A percentile compares a stretch with the other conserved stretches of the same genome.
phyloP scores from a whole-genome alignment of 2,329 filamentous ascomycete species.

The Cryphonectria parasitica region DNA sequence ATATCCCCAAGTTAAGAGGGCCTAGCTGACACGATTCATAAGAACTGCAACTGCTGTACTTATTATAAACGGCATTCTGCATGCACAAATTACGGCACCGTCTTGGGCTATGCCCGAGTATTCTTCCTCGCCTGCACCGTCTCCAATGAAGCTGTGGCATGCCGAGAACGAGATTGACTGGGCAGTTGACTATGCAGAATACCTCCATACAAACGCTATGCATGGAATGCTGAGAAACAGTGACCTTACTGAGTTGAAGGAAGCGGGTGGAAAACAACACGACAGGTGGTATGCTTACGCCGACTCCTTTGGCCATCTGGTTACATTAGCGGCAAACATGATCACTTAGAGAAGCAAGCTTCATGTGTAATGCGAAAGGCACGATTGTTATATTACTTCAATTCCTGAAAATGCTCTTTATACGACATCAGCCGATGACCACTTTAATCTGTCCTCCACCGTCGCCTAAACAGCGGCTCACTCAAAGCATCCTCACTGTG shows the following conservation, averaged over 20 bases:
- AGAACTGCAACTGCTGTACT: slow-evolving; percentile 17
- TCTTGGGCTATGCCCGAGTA: slow-evolving; percentile 19
- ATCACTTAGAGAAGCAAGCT: slow-evolving; percentile 16
- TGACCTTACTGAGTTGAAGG: slow-evolving; percentile 22
- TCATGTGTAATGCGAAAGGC: slow-evolving; percentile 6
- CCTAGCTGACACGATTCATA: slow-evolving; percentile 7
- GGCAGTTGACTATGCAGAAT: slow-evolving; percentile 18
- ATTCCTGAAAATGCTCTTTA: slow-evolving; percentile 1
- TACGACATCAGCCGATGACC: slow-evolving; percentile 4
- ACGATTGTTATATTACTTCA: slow-evolving; percentile 9
- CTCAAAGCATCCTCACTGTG: slow-evolving; percentile 1
- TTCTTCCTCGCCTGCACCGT: slow-evolving; percentile 20
- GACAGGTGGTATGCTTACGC: slow-evolving; percentile 25
- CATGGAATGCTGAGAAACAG: slow-evolving; percentile 24
- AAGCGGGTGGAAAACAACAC: slow-evolving; percentile 16
- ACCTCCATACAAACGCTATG: slow-evolving; percentile 20
- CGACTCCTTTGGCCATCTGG: slow-evolving; percentile 23
- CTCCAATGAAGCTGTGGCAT: slow-evolving; percentile 21
- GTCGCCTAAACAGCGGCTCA: not conserved
- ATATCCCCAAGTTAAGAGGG: slow-evolving; percentile 4
- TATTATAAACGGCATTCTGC: slow-evolving; percentile 20
- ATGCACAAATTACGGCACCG: slow-evolving; percentile 17
- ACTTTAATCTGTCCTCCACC: not conserved
- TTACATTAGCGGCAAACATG: slow-evolving; percentile 22
- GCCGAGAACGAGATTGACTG: slow-evolving; percentile 21